Evolutionary conservation across 106 monocot genomes (phyloP).

Genomic region (Narthecium ossifragum): DNA sequence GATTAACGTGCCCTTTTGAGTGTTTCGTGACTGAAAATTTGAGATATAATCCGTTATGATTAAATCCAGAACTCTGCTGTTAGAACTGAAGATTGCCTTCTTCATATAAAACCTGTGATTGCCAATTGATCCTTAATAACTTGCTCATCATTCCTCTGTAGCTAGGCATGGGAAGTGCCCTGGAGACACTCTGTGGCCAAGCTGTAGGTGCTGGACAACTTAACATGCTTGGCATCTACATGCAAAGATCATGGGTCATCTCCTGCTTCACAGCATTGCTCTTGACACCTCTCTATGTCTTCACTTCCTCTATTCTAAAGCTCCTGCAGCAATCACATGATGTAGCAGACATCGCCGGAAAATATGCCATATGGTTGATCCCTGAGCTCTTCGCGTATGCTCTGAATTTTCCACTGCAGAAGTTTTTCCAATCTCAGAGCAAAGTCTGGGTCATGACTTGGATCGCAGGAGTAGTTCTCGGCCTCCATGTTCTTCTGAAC

Average conservation of each 20-base stretch:
- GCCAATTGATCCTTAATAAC: too few species aligned
- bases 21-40: too few species aligned
- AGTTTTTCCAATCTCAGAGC: constrained; percentile 88
- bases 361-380: constrained; percentile 50
- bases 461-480: constrained; percentile 47
- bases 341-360: constrained; percentile 41
- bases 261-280: constrained; percentile 42
- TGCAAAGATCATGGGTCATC: constrained; percentile 85
- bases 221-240: constrained; percentile 74
- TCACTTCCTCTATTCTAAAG: constrained; percentile 55
- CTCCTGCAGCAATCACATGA: constrained; percentile 40
- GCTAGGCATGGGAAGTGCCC: constrained; percentile 91
- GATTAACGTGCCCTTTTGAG: too few species aligned
- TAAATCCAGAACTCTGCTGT: too few species aligned
- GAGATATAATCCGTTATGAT: too few species aligned
- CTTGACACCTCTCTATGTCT: constrained; percentile 60
- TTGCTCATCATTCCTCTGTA: constrained; percentile 5
- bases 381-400: constrained; percentile 79
- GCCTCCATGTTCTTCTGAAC: constrained; percentile 48
- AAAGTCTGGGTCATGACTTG: constrained; percentile 76
- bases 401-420: constrained; percentile 83
- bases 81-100: too few species aligned
- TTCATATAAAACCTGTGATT: too few species aligned
- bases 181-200: constrained; percentile 90
- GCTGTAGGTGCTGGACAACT: constrained; percentile 73